Percentiles rank a stretch among this genome's conserved stretches.
Conservation (phyloP, 1,284 basidiomycete species). For the Marasmius sp. region DNA sequence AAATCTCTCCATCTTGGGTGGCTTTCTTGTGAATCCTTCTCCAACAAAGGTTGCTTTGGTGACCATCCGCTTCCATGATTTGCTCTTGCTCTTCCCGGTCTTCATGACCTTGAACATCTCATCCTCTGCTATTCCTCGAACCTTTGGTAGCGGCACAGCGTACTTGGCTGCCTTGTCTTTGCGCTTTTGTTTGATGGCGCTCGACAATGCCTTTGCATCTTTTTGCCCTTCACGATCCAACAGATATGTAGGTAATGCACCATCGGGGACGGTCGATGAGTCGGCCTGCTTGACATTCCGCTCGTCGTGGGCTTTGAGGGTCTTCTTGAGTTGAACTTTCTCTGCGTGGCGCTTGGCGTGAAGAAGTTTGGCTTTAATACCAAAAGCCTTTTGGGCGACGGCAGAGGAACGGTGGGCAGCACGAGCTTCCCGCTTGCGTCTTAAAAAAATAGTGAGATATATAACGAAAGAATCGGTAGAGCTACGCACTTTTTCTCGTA, state of each 20-base stretch:
- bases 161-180: conserved; percentile 99
- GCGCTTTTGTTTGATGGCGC: conserved; percentile 97
- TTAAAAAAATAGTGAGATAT: too few species aligned
- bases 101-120: conserved; percentile 99
- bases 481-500: conserved; percentile 76
- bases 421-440: conserved; percentile 94
- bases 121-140: conserved; percentile 97
- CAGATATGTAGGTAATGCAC: conserved; percentile 91
- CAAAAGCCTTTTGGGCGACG: conserved; percentile 91
- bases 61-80: conserved; percentile 99
- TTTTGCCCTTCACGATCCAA: conserved; percentile 97
- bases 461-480: background rate
- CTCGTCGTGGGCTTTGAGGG: conserved; percentile 98
- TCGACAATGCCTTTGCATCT: conserved; percentile 96
- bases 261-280: conserved; percentile 78
- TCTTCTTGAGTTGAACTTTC: conserved; percentile 99
- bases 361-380: conserved; percentile 96
- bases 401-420: conserved; percentile 87
- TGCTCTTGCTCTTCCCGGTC: conserved; percentile 96
- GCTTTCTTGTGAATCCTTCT: conserved; percentile 97
- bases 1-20: conserved; percentile 99
- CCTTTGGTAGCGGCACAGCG: conserved; percentile 94
- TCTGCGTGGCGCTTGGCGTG: conserved; percentile 96
- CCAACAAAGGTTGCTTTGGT: conserved; percentile 99
- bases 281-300: conserved; percentile 96